phyloP scores from a whole-genome alignment of 2,329 filamentous ascomycete genomes.

The Anthostomella pinea region DNA sequence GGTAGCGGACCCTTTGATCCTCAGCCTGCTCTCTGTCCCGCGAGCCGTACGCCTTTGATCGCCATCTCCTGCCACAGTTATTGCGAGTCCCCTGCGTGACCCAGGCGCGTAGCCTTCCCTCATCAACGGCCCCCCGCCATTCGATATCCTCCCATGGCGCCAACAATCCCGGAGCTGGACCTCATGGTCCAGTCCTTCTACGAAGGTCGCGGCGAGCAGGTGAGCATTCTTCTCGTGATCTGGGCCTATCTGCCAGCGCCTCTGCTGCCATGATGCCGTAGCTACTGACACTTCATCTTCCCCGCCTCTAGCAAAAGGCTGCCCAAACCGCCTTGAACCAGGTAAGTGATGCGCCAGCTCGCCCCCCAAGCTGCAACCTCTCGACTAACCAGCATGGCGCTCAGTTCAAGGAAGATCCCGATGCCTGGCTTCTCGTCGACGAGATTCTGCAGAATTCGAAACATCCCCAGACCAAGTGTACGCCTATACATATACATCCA shows the following conservation, averaged over 20 bases:
- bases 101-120: conserved; percentile 29
- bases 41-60: background rate
- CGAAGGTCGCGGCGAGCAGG: conserved; percentile 90
- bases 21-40: no score
- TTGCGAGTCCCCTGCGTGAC: conserved; percentile 23
- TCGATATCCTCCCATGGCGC: conserved; percentile 50
- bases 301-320: conserved; percentile 77
- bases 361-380: conserved; percentile 5
- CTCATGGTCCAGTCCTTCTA: conserved; percentile 95
- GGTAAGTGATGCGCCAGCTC: conserved; percentile 50
- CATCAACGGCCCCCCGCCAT: conserved; percentile 17
- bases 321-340: conserved; percentile 91
- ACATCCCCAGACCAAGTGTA: conserved; percentile 96
- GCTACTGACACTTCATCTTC: conserved; percentile 28
- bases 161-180: conserved; percentile 91
- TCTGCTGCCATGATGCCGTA: no score
- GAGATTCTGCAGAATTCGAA: conserved; percentile 92
- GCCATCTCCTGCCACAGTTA: conserved; percentile 8
- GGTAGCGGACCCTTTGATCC: no score
- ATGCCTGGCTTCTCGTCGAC: conserved; percentile 96
- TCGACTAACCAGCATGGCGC: conserved; percentile 26
- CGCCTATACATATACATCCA: conserved; percentile 33
- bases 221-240: conserved; percentile 44
- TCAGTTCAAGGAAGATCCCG: conserved; percentile 98
- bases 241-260: conserved; percentile 4